Percentiles rank a stretch among this genome's conserved stretches.
phyloP scores from a whole-genome alignment of 1,284 basidiomycete genomes.

The Melampsora americana region DNA sequence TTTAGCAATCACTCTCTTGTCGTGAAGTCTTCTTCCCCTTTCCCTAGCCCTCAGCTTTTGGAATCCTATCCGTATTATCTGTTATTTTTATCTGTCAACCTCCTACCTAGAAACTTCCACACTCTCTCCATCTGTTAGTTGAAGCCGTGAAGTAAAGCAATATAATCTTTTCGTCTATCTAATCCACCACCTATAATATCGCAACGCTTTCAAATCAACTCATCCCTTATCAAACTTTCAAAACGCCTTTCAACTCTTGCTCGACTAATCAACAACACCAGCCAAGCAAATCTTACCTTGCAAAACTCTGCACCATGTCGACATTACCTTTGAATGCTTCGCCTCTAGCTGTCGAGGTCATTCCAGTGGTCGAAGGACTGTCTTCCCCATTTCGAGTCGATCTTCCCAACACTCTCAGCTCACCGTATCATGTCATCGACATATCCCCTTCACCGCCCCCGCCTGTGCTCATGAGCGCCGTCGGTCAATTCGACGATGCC shows the following conservation, averaged over 20 bases:
- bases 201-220: too few relatives aligned
- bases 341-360: slow-evolving; percentile 5
- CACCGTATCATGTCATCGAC: slow-evolving; percentile 36
- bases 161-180: not conserved
- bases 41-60: not conserved
- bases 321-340: slow-evolving; percentile 25
- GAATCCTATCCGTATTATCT: slow-evolving; percentile 4
- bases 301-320: slow-evolving; percentile 2
- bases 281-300: not conserved
- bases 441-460: slow-evolving; percentile 41
- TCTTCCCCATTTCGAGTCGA: slow-evolving; percentile 39
- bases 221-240: not conserved
- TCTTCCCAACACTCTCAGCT: slow-evolving; percentile 12
- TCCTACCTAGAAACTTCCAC: not conserved
- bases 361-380: slow-evolving; percentile 20
- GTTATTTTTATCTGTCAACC: slow-evolving; percentile 11
- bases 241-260: not conserved
- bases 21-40: not conserved
- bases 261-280: not conserved
- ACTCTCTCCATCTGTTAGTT: not conserved
- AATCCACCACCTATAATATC: not conserved
- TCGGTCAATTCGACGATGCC: slow-evolving; percentile 32
- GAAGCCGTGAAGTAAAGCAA: not conserved
- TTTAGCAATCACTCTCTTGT: not conserved
- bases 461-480: slow-evolving; percentile 2